Evolutionary conservation across 345 rosid species (phyloP).

Genomic region (Firmiana major): DNA sequence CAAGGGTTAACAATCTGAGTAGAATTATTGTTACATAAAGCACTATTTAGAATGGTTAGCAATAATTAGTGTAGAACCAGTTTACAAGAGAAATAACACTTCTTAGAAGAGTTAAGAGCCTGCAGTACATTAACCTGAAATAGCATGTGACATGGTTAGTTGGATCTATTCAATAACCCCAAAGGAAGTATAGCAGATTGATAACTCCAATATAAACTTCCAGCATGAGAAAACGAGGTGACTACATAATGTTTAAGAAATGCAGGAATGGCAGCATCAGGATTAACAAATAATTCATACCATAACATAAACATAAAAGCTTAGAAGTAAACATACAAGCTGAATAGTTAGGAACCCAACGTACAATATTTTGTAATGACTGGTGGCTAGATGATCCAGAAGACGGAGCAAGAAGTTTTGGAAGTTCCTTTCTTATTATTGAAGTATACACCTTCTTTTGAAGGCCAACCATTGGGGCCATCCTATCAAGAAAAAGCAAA

Average conservation of each 20-base stretch:
- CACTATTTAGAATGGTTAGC: background rate
- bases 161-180: background rate
- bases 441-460: conserved; percentile 78
- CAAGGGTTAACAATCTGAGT: background rate
- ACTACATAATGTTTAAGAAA: background rate
- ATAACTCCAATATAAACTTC: background rate
- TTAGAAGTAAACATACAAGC: background rate
- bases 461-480: conserved; percentile 68
- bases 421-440: conserved; percentile 85
- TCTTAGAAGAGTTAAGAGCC: background rate
- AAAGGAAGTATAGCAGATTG: background rate
- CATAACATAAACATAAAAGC: background rate
- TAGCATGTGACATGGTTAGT: background rate
- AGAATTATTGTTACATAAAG: background rate
- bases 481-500: conserved; percentile 40
- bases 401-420: conserved; percentile 67
- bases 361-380: conserved; percentile 80
- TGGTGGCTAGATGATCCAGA: conserved; percentile 58
- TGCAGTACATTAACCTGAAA: background rate
- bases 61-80: background rate
- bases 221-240: background rate
- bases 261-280: background rate
- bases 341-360: conserved; percentile 20
- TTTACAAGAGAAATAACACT: background rate
- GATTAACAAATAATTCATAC: background rate